phyloP scores from a whole-genome alignment of 2,329 filamentous ascomycete species.

The Zymoseptoria crescenta region DNA sequence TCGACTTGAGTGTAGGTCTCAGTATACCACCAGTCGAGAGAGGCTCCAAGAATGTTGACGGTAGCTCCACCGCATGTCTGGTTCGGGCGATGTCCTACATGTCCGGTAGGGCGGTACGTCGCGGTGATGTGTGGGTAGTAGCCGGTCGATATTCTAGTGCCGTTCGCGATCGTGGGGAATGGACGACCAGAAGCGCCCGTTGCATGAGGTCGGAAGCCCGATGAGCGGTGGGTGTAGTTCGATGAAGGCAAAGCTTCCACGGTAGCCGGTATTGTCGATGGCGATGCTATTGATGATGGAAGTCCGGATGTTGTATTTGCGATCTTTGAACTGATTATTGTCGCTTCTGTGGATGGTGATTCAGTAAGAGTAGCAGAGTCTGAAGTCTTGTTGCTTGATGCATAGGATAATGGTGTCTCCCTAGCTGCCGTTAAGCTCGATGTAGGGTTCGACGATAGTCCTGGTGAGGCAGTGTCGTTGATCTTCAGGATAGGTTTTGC shows the following conservation, averaged over 20 bases:
- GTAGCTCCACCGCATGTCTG: constrained; percentile 24
- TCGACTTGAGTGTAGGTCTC: constrained; percentile 24
- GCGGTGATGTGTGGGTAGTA: constrained; percentile 1
- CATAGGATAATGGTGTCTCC: not conserved
- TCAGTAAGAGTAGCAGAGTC: not conserved
- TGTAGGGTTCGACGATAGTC: not conserved
- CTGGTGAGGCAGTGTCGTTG: not conserved
- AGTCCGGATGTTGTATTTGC: not conserved
- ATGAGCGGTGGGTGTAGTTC: not conserved
- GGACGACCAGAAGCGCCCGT: not conserved
- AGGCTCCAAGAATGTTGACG: constrained; percentile 28
- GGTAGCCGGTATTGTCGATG: not conserved
- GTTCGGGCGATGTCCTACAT: not conserved
- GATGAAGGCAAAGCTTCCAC: not conserved
- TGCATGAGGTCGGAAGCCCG: not conserved
- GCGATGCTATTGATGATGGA: not conserved
- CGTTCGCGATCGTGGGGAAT: not conserved
- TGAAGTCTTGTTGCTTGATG: not conserved
- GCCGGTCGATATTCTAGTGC: not conserved
- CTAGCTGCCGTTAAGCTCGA: not conserved
- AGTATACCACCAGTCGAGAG: constrained; percentile 31
- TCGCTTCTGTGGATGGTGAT: not conserved
- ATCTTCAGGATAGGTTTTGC: not conserved
- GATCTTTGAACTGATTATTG: not conserved
- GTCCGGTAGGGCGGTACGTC: not conserved